Base-by-base conservation (phyloP, 1,284 basidiomycete genomes). In the Cryptococcus amylolentus region DNA sequence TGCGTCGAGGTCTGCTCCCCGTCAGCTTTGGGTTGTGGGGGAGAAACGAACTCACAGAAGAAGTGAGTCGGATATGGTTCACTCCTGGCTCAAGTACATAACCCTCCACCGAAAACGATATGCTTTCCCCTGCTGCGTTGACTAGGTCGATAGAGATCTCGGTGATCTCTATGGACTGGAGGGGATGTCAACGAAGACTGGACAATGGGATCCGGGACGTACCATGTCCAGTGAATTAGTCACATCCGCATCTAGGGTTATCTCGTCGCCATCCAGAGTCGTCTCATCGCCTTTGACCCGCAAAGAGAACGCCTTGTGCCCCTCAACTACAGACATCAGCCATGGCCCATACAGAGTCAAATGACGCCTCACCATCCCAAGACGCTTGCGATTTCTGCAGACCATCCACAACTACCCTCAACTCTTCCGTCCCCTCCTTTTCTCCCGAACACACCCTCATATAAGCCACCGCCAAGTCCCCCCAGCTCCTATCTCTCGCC, bases 381-480 rank as follows among this genome's bases (percentile, higher is more conserved):
- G 51, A 28, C 3, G 54, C 61, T n/a, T 58, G 45, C 16, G 54
- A 45, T 10, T 57, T 56, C 27, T 51, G 49, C 55, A 72, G 53
- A 9, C 62, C 62, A 9, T 60, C 42, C 5, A 71, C 18, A 1
- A 60, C 60, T 0, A 28, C 38, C 39, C 55, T 23, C 1, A 66
- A 47, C 46, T 63, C 56, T 18, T 46, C 52, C 7, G 16, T n/a
- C 42, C 18, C 50, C 27, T 13, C 39, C 52, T 4, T 14, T n/a
- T 4, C 44, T 20, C 5, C 55, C 1, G 72, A 60, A 16, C 66
- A 66, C 8, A 68, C 62, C 14, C 66, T 62, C 16, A 78, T 55
- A 50, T 74, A 76, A 0, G 72, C 75, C 42, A 77, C 52, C 2
- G 67, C 75, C 18, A 77, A 61, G 45, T 71, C 57, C 7, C 60